Evolutionary conservation across 2,329 filamentous ascomycete genomes (phyloP).

Genomic region (Trichoderma sp.): DNA sequence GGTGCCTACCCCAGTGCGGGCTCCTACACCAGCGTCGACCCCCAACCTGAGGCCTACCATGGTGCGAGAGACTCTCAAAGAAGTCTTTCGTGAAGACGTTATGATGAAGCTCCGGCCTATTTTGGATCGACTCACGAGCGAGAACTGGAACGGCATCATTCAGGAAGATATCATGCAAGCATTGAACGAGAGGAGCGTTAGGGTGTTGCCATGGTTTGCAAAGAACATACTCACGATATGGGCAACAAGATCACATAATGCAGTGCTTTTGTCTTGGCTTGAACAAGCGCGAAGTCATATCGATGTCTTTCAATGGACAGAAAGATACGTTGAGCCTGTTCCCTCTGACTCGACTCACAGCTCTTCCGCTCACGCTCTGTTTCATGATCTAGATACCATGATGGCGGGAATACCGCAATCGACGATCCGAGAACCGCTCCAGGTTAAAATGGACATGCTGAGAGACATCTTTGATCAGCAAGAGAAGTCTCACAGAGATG

Average conservation of each 20-base stretch:
- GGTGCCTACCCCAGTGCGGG: not conserved
- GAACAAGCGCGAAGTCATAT: not conserved
- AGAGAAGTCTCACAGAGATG: not conserved
- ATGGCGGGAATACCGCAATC: not conserved
- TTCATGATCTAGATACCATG: not conserved
- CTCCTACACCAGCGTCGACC: not conserved
- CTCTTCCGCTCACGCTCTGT: not conserved
- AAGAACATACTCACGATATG: not conserved
- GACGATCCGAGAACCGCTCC: not conserved
- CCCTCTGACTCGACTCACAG: not conserved
- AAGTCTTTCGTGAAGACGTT: not conserved
- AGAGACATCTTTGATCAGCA: not conserved
- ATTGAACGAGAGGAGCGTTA: not conserved
- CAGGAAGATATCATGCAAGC: not conserved
- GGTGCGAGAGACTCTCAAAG: not conserved
- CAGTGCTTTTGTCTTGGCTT: not conserved
- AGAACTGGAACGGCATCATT: not conserved
- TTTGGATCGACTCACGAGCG: not conserved
- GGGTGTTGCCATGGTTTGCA: not conserved
- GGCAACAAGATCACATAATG: not conserved
- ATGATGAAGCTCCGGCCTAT: not conserved
- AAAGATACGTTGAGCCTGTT: not conserved
- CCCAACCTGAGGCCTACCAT: fast-evolving
- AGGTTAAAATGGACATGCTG: not conserved
- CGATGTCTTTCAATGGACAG: not conserved